Percentiles rank a stretch among this genome's conserved stretches.
These are phyloP conservation scores for Komagataella kurtzmanii DNA, from an alignment of 805 yeast genomes.

Conservation along the genomic window DNA sequence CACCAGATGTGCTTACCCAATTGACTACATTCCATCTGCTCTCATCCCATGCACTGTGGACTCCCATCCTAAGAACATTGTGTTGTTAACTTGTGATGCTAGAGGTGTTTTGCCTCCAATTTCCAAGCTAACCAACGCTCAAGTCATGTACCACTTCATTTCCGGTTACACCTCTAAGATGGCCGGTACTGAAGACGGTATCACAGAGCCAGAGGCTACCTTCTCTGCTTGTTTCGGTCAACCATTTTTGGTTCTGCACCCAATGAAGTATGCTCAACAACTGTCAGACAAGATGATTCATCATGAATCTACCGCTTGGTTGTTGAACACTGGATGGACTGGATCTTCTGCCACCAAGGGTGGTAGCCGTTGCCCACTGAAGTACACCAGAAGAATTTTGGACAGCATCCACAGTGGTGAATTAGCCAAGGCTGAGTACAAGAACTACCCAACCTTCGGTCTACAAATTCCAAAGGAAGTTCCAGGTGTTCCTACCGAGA, in stretches of 20 bases:
- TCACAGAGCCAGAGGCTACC: slow-evolving; percentile 95
- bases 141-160: slow-evolving; percentile 98
- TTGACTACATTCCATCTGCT: slow-evolving; percentile 92
- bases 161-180: slow-evolving; percentile 98
- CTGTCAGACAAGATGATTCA: slow-evolving; percentile 82
- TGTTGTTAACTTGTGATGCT: slow-evolving; percentile 93
- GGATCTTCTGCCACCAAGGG: slow-evolving; percentile 88
- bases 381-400: slow-evolving; percentile 92
- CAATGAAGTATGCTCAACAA: slow-evolving; percentile 96
- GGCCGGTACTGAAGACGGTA: slow-evolving; percentile 99
- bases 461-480: slow-evolving; percentile 75
- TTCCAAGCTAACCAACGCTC: slow-evolving; percentile 83
- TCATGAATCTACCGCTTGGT: slow-evolving; percentile 90
- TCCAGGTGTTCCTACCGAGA: slow-evolving; percentile 70
- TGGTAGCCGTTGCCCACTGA: slow-evolving; percentile 95
- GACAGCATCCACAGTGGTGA: slow-evolving; percentile 92
- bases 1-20: slow-evolving; percentile 98
- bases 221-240: slow-evolving; percentile 99
- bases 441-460: slow-evolving; percentile 76
- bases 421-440: slow-evolving; percentile 67
- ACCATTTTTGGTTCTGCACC: slow-evolving; percentile 96
- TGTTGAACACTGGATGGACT: slow-evolving; percentile 97
- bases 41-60: slow-evolving; percentile 89
- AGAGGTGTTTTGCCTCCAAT: slow-evolving; percentile 97
- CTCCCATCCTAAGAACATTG: slow-evolving; percentile 83